A percentile compares a stretch with the other conserved stretches of the same genome.
Conservation (phyloP, 208 protist species). For the Jaenimonas drosophilae region DNA sequence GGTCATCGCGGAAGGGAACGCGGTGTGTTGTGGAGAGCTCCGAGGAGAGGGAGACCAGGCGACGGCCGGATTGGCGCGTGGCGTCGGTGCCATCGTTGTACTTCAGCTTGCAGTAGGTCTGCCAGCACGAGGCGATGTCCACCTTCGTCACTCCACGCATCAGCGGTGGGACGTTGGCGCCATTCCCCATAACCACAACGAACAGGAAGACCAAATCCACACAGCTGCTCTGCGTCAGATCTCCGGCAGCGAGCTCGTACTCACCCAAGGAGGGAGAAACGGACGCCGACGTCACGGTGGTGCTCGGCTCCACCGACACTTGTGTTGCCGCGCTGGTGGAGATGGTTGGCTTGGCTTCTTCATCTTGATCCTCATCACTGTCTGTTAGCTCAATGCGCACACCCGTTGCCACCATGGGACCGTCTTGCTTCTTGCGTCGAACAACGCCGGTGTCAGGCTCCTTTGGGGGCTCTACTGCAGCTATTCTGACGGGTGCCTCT, state of each 20-base stretch:
- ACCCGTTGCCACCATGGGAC: constrained; percentile 64
- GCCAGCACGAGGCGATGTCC: constrained; percentile 78
- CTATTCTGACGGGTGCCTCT: too few relatives aligned
- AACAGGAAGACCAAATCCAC: constrained; percentile 86
- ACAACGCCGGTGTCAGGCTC: constrained; percentile 22
- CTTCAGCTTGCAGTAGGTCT: constrained; percentile 74
- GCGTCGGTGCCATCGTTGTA: constrained; percentile 21
- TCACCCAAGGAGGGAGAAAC: background rate
- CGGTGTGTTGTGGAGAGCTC: too few relatives aligned
- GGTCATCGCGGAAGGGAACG: too few relatives aligned
- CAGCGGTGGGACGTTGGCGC: constrained; percentile 58
- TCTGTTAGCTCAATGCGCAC: constrained; percentile 40
- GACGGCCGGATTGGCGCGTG: constrained; percentile 24
- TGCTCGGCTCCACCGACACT: too few relatives aligned
- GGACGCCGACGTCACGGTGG: background rate
- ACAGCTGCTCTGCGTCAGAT: constrained; percentile 48
- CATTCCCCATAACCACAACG: constrained; percentile 80
- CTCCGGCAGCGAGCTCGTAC: constrained; percentile 13
- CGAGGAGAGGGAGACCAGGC: constrained; percentile 7
- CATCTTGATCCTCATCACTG: constrained; percentile 40
- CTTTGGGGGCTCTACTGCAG: background rate
- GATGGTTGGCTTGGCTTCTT: background rate
- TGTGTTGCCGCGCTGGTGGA: too few relatives aligned
- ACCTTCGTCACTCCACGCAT: constrained; percentile 75
- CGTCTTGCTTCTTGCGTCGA: constrained; percentile 61